Evolutionary conservation across 768 basidiomycete genomes (phyloP), one percentile per base, ranked within the genome.

Genomic region (Boletus rufocinnamomeus): DNA sequence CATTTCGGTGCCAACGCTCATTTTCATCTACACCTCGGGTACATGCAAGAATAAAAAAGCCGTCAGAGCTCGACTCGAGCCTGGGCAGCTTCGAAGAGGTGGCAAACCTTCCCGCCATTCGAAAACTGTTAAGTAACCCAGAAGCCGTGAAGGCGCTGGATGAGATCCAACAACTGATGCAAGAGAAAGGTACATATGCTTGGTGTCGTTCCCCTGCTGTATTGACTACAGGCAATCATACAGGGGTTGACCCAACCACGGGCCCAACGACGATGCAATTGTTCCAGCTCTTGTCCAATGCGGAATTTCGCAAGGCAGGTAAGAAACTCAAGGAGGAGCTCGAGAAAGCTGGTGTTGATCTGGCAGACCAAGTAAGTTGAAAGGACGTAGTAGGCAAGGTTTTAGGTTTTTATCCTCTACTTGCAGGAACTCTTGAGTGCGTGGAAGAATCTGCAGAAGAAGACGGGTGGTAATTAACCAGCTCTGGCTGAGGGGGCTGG

Each of bases 291-390:
- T 73, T 81, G 28, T 69, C 78, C 32, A 84, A 78, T 59, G 64
- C 81, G 1, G 82, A 83, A 57, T 86, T 88, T 57, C 75, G 80
- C 55, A 74, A 70, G 43, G 80, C 78, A 27, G 76, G 79, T 32
- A 74, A 75, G 61, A 73, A 72, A 41, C 74, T 86, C 7, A 72
- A 76, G 51, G 76, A 76, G 16, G 84, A 83, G 56, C 67, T 88
- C 59, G 66, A 80, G 52, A 83, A 82, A 35, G 84, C 84, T 23
- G 88, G 85, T 6, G 68, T 89, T n/a, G 82, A 88, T 66, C 54
- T 86, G 37, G 71, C 69, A 37, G 80, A 82, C 48, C 78, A 83
- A 72, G 87, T 86, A 62, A 53, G 79, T 59, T 28, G 34, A 21
- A 41, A 32, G 21, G 17, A 35, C 37, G 19, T 41, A n/a, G 5